phyloP scores from a whole-genome alignment of 352 stramenopile genomes.

The Globisporangium parvum region DNA sequence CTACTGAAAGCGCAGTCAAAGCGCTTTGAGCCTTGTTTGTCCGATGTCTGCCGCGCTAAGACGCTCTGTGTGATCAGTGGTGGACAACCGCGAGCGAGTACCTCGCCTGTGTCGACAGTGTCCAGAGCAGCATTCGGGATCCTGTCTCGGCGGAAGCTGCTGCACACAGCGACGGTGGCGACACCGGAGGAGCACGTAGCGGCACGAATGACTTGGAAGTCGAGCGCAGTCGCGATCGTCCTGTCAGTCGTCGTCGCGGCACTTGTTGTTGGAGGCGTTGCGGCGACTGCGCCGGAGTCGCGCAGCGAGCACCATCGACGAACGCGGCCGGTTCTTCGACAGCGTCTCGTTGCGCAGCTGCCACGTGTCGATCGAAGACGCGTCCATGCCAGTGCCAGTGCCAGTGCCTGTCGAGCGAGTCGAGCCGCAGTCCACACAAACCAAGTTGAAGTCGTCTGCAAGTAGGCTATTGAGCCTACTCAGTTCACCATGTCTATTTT shows the following conservation, averaged over 20 bases:
- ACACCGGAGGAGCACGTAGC: not conserved
- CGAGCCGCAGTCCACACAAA: too few species aligned
- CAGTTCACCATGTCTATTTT: too few species aligned
- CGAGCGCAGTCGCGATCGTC: conserved; percentile 1
- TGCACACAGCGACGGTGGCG: not conserved
- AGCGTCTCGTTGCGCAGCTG: not conserved
- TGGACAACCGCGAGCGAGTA: conserved; percentile 66
- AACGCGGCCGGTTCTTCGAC: conserved; percentile 10
- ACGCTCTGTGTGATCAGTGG: conserved; percentile 68
- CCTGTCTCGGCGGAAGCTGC: not conserved
- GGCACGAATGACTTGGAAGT: not conserved
- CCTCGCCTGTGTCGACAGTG: conserved; percentile 43
- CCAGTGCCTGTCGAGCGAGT: too few species aligned
- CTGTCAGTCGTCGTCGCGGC: conserved; percentile 3
- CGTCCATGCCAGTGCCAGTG: too few species aligned
- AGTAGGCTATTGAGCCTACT: too few species aligned
- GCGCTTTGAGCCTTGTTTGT: conserved; percentile 32
- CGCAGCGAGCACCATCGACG: not conserved
- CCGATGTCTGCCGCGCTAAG: conserved; percentile 37
- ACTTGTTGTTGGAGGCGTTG: not conserved
- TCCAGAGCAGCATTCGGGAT: conserved; percentile 4
- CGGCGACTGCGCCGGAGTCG: conserved; percentile 3
- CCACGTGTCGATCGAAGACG: not conserved
- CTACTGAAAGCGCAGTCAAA: conserved; percentile 65
- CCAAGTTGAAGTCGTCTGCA: too few species aligned